Percentiles rank a stretch among this genome's conserved stretches.
phyloP scores from a whole-genome alignment of 2,329 filamentous ascomycete genomes.

The Microsporum audouinii region DNA sequence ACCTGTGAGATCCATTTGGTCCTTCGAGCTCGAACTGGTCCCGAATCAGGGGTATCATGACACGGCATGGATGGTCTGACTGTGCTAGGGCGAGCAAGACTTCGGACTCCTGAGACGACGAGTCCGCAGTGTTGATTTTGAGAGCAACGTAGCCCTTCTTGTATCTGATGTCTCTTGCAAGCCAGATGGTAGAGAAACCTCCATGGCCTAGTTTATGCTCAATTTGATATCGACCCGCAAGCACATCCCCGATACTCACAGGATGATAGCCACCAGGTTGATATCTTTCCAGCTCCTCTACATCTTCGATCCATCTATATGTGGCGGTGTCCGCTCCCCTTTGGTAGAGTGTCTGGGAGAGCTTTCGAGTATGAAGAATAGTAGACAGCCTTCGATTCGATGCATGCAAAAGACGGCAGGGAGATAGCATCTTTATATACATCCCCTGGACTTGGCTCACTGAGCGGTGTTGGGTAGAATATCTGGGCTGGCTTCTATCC shows the following conservation, averaged over 20 bases:
- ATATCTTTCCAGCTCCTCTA: conserved; percentile 24
- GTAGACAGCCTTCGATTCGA: too few species aligned
- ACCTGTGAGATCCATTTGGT: conserved; percentile 15
- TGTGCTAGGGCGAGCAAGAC: not conserved
- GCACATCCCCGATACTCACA: conserved; percentile 23
- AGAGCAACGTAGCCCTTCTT: conserved; percentile 22
- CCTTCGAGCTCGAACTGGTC: conserved; percentile 17
- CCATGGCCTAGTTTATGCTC: conserved; percentile 35
- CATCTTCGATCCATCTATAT: conserved; percentile 23
- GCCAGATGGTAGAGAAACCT: conserved; percentile 34
- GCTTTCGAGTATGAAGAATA: too few species aligned
- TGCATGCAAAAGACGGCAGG: too few species aligned
- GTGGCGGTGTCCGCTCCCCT: not conserved
- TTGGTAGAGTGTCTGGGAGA: too few species aligned
- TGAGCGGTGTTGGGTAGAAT: too few species aligned
- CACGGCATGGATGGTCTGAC: not conserved
- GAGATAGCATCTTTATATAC: too few species aligned
- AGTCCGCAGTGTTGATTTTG: conserved; percentile 20
- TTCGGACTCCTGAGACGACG: conserved; percentile 14
- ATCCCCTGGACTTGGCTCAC: too few species aligned
- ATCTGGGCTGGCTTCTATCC: too few species aligned
- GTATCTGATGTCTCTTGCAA: conserved; percentile 25
- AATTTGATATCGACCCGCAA: conserved; percentile 28
- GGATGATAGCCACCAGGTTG: conserved; percentile 27
- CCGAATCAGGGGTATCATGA: not conserved